Percentiles rank a stretch among this genome's conserved stretches.
Conservation (phyloP, 2,329 filamentous ascomycete genomes). For the Phaeophleospora eucalypticola region DNA sequence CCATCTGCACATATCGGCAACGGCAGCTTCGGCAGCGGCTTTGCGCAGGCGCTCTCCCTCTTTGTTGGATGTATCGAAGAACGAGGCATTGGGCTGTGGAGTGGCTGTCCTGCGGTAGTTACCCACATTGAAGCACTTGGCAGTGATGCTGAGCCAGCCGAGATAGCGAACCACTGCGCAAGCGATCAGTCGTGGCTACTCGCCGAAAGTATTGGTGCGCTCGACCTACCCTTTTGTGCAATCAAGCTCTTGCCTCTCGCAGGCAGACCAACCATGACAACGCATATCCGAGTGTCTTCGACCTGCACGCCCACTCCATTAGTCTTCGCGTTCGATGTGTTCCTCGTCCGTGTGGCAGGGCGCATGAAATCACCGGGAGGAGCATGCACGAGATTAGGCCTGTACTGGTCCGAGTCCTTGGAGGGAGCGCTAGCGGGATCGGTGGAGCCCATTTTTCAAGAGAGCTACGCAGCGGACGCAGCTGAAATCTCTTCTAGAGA, state of each 20-base stretch:
- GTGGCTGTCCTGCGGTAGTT: constrained; percentile 88
- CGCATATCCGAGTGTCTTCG: constrained; percentile 93
- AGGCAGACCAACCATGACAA: constrained; percentile 97
- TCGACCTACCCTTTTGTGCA: constrained; percentile 64
- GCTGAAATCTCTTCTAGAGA: not conserved
- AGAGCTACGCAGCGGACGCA: not conserved
- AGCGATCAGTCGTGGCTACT: not conserved
- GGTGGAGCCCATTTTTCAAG: not conserved
- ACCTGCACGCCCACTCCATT: constrained; percentile 73
- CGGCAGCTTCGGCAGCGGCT: constrained; percentile 84
- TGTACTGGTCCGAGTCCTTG: constrained; percentile 18
- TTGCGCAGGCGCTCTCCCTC: constrained; percentile 86
- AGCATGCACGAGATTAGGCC: constrained; percentile 24
- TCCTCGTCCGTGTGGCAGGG: constrained; percentile 35
- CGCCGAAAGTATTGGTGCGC: not conserved
- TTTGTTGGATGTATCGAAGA: constrained; percentile 86
- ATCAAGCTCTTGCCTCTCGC: constrained; percentile 96
- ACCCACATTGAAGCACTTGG: constrained; percentile 95
- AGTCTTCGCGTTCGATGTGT: constrained; percentile 36
- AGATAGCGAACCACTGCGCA: constrained; percentile 77
- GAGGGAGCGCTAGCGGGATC: not conserved
- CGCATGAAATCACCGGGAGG: constrained; percentile 41
- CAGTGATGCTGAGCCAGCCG: constrained; percentile 90
- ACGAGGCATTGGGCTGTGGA: constrained; percentile 85
- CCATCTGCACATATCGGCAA: constrained; percentile 92